Percentiles rank a stretch among this genome's conserved stretches.
Conservation (phyloP, 2,329 filamentous ascomycete genomes). For the Blastomyces parvus region DNA sequence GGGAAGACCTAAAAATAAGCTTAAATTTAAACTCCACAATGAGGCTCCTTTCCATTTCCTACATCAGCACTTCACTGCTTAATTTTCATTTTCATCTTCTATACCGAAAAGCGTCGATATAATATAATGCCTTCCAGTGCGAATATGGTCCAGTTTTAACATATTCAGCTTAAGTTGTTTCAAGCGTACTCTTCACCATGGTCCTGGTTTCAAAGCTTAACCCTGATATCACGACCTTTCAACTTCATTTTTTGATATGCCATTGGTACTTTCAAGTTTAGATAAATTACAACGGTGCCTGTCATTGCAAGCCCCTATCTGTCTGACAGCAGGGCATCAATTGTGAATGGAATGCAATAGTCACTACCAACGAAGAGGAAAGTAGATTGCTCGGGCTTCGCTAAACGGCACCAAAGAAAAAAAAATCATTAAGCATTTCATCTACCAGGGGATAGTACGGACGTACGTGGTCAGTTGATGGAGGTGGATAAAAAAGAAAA, state of each 20-base stretch:
- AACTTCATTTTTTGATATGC: background rate
- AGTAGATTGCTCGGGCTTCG: background rate
- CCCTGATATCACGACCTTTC: background rate
- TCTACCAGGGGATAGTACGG: background rate
- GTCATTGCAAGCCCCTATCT: background rate
- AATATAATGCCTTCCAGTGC: background rate
- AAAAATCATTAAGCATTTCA: background rate
- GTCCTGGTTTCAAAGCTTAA: background rate
- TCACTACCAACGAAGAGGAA: background rate
- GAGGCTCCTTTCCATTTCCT: too few species aligned
- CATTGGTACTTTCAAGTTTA: background rate
- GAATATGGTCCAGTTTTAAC: background rate
- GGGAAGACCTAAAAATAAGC: background rate
- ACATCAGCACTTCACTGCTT: background rate
- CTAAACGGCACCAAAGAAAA: background rate
- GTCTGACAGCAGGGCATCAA: too few species aligned
- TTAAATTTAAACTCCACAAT: conserved; percentile 1
- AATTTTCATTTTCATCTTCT: background rate
- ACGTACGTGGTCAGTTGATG: background rate
- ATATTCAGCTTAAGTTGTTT: background rate
- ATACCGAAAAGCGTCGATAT: background rate
- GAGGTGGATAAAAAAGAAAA: background rate
- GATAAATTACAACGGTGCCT: background rate
- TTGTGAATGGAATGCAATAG: background rate
- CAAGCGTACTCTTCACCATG: background rate